Evolutionary conservation across 2,329 filamentous ascomycete species (phyloP).

Genomic region (Nigrospora sphaerica): DNA sequence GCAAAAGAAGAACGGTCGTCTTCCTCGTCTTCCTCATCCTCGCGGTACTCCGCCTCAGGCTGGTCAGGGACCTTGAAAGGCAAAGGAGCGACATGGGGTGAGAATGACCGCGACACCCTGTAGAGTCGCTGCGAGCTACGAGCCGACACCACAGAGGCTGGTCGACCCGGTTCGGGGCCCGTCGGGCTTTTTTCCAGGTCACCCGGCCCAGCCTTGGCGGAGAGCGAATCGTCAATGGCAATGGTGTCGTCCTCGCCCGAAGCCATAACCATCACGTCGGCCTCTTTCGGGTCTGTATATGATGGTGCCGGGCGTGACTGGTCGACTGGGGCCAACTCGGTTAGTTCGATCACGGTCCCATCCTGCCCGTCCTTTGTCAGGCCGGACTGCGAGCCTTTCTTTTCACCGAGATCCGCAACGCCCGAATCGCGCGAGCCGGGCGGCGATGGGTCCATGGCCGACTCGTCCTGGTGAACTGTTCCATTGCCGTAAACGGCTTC

Average conservation of each 20-base stretch:
- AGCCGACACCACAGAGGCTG: constrained; percentile 16
- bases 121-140: constrained; percentile 18
- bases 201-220: constrained; percentile 14
- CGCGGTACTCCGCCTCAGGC: constrained; percentile 1
- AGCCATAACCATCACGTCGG: not conserved
- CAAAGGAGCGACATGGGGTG: constrained; percentile 52
- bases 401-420: constrained; percentile 40
- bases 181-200: constrained; percentile 25
- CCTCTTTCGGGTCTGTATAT: constrained; percentile 2
- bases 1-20: constrained; percentile 61
- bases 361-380: constrained; percentile 20
- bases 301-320: not conserved
- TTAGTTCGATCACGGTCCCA: constrained; percentile 44
- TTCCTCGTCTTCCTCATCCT: constrained; percentile 23
- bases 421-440: constrained; percentile 41
- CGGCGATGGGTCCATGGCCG: constrained; percentile 1
- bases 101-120: constrained; percentile 20
- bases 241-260: not conserved
- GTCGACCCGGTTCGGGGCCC: constrained; percentile 21
- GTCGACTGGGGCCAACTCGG: constrained; percentile 33
- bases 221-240: constrained; percentile 13
- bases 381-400: constrained; percentile 9
- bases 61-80: constrained; percentile 55
- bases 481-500: constrained; percentile 66
- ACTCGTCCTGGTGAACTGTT: constrained; percentile 17